Conservation (phyloP, 345 rosid genomes). For the Eucalyptus marginata region DNA sequence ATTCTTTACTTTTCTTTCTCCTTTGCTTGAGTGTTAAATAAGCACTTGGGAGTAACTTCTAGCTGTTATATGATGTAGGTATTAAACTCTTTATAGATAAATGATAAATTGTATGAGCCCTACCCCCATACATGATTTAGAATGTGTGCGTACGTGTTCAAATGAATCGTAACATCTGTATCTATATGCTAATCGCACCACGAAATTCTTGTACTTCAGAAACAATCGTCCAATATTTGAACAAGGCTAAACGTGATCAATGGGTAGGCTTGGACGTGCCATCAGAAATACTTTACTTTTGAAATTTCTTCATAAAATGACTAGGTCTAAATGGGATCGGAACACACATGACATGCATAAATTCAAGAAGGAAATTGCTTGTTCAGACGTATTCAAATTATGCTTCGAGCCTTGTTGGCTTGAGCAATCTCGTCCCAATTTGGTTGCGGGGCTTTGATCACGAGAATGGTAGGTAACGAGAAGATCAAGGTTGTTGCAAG, state of each 20-base stretch:
- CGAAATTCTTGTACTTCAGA: neutral
- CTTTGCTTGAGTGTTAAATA: neutral
- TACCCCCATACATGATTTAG: neutral
- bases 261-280: neutral
- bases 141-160: neutral
- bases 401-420: neutral
- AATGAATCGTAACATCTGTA: neutral
- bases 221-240: neutral
- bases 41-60: neutral
- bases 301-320: neutral
- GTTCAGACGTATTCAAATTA: neutral
- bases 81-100: neutral
- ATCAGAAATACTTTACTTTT: neutral
- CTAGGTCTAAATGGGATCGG: neutral
- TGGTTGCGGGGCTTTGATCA: neutral
- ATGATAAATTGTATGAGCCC: neutral
- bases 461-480: neutral
- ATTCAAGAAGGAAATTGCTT: neutral
- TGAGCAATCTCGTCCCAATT: neutral
- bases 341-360: neutral
- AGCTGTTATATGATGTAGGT: neutral
- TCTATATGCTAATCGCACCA: neutral
- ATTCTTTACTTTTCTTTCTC: neutral
- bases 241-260: neutral
- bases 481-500: neutral